A percentile compares a stretch with the other conserved stretches of the same genome.
These are phyloP conservation scores for Penicillium oxalicum DNA, from an alignment of 2,329 filamentous ascomycete genomes.

Conservation along the genomic window DNA sequence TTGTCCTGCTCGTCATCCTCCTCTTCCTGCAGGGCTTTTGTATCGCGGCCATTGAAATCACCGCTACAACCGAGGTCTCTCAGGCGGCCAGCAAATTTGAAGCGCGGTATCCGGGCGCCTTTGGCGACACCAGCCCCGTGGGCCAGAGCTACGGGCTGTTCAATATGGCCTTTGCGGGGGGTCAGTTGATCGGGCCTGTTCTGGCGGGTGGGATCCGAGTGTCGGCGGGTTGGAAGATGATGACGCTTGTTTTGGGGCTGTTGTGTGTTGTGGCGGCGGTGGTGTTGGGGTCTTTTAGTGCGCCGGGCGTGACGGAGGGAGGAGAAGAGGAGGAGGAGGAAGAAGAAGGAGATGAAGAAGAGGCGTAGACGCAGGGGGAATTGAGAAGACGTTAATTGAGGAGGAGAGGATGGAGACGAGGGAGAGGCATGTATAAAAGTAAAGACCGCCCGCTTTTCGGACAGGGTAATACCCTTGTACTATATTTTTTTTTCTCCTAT, in stretches of 20 bases:
- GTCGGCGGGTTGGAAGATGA: slow-evolving; percentile 22
- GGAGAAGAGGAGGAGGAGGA: background rate
- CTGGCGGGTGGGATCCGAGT: slow-evolving; percentile 41
- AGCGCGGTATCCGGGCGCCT: slow-evolving; percentile 61
- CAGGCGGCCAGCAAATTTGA: slow-evolving; percentile 49
- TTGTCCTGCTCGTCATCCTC: slow-evolving; percentile 58
- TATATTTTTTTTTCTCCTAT: too few relatives aligned
- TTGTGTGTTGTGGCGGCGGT: slow-evolving; percentile 20
- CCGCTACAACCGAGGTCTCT: slow-evolving; percentile 65
- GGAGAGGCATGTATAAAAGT: too few relatives aligned
- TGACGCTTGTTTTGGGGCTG: slow-evolving; percentile 23
- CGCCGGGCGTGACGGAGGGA: background rate
- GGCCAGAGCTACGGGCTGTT: slow-evolving; percentile 60
- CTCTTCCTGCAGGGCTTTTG: slow-evolving; percentile 55
- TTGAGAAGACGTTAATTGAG: too few relatives aligned
- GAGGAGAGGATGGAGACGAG: too few relatives aligned
- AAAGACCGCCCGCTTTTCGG: too few relatives aligned
- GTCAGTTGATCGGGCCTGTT: slow-evolving; percentile 55
- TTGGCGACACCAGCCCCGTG: slow-evolving; percentile 51
- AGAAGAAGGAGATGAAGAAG: too few relatives aligned
- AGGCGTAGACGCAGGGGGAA: background rate
- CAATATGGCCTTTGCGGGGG: slow-evolving; percentile 54
- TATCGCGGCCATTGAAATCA: slow-evolving; percentile 53
- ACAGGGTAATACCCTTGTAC: too few relatives aligned
- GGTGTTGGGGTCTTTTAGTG: slow-evolving; percentile 15